These are phyloP conservation scores for Dioszegia aurantiaca DNA, from an alignment of 768 basidiomycete species.

Conservation along the genomic window DNA sequence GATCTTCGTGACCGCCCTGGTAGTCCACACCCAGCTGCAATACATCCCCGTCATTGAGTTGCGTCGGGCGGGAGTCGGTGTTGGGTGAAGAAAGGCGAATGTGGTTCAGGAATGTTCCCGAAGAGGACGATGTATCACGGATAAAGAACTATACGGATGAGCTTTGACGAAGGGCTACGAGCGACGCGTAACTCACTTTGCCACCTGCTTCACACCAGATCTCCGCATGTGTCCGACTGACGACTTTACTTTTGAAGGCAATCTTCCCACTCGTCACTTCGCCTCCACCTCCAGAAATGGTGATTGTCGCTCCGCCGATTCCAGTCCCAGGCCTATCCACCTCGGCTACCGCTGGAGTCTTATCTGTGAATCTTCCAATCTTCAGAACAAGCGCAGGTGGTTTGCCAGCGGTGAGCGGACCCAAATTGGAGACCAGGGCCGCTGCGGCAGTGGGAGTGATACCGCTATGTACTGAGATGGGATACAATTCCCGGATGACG, in stretches of 20 bases:
- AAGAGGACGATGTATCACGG: constrained; percentile 81
- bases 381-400: constrained; percentile 58
- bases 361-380: constrained; percentile 91
- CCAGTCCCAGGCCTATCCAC: constrained; percentile 38
- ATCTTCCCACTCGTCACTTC: constrained; percentile 69
- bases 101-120: constrained; percentile 94
- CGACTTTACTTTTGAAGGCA: constrained; percentile 93
- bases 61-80: constrained; percentile 70
- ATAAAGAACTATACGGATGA: constrained; percentile 66
- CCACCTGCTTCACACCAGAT: constrained; percentile 66
- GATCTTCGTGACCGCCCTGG: constrained; percentile 94
- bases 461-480: constrained; percentile 32
- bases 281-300: constrained; percentile 51
- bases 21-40: constrained; percentile 95
- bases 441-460: constrained; percentile 26
- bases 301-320: constrained; percentile 14
- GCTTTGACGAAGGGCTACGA: constrained; percentile 4
- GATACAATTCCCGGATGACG: constrained; percentile 75
- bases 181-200: constrained; percentile 44
- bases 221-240: constrained; percentile 90
- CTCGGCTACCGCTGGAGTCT: constrained; percentile 52
- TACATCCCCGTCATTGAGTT: constrained; percentile 87
- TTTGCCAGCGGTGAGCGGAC: constrained; percentile 27
- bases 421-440: constrained; percentile 19
- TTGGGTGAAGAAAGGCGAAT: constrained; percentile 80